phyloP scores from a whole-genome alignment of 179 eudicot species.

The Vitellaria paradoxa region DNA sequence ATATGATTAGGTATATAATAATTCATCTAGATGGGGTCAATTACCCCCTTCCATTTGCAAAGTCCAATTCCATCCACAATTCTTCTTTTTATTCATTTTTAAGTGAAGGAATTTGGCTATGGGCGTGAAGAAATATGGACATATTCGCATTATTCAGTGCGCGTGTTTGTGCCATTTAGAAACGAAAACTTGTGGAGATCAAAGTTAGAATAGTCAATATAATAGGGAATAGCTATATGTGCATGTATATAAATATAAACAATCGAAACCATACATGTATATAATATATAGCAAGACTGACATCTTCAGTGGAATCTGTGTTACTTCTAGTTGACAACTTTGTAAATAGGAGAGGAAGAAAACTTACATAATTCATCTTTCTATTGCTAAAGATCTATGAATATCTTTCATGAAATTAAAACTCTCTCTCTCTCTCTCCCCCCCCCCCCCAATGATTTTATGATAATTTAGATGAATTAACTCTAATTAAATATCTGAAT shows the following conservation, averaged over 20 bases:
- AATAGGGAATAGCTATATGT: not conserved
- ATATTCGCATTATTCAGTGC: not conserved
- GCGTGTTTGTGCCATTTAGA: not conserved
- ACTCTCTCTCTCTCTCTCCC: not conserved
- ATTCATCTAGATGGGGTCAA: not conserved
- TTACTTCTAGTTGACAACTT: not conserved
- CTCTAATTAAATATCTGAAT: too few species aligned
- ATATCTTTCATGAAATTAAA: not conserved
- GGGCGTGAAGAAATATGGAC: not conserved
- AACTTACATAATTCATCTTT: not conserved
- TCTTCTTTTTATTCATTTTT: not conserved
- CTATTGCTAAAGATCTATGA: not conserved
- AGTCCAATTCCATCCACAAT: conserved; percentile 13
- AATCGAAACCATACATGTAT: not conserved
- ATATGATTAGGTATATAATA: not conserved
- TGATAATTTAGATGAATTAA: not conserved
- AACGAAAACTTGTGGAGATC: not conserved
- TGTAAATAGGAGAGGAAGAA: not conserved
- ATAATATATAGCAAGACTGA: not conserved
- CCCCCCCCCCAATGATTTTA: not conserved
- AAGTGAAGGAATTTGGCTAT: not conserved
- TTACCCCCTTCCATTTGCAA: conserved; percentile 7
- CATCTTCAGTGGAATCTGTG: conserved; percentile 7
- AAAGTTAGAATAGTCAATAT: conserved; percentile 4
- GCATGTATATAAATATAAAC: not conserved